Evolutionary conservation across 2,329 filamentous ascomycete species (phyloP), one percentile per base, ranked within the genome.

Genomic region (Knufia petricola): DNA sequence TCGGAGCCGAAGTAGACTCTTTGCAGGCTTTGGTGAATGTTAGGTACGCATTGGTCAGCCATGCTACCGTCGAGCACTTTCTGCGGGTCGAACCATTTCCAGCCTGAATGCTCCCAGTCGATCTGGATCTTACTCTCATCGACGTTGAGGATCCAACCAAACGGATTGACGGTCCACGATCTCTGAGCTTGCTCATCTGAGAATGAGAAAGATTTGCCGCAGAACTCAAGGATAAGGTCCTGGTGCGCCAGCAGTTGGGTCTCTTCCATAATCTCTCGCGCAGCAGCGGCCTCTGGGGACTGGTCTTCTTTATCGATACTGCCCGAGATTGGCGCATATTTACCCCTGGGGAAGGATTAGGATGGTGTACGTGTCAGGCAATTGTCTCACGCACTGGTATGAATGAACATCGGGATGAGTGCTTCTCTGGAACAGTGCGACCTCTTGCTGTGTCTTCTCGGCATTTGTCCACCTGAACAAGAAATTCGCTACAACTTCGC

Each of bases 391-490:
- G 53, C 64, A 82, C 77, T 64, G 72, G 56, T 84, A 84, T 0
- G 78, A 79, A 3, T 65, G 67, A 13, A 82, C 77, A 52, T 77
- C 71, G 46, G 50, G 47, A 50, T 50, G 50, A n/a, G 67, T 68
- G 58, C 79, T 82, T 12, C 81, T 72, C 38, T 72, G 69, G 60
- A 84, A 84, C 0, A 85, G 67, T 1, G 79, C 81, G 4, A 84
- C 76, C 31, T 67, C 65, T 1, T 59, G 51, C 13, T 41, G 46
- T 31, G 54, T 38, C 47, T 51, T 50, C 1, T 52, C 53, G 4
- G 58, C 52, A 26, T 38, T 49, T 23, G 42, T 42, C 32, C 44
- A 31, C 6, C 60, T 61, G 55, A 68, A 71, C 47, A 73, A 63
- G 48, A 71, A 70, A 0, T 63, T 66, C 1, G 69, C 71, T n/a